Evolutionary conservation across 2,329 filamentous ascomycete genomes (phyloP).

Genomic region (Fusarium xyrophilum): DNA sequence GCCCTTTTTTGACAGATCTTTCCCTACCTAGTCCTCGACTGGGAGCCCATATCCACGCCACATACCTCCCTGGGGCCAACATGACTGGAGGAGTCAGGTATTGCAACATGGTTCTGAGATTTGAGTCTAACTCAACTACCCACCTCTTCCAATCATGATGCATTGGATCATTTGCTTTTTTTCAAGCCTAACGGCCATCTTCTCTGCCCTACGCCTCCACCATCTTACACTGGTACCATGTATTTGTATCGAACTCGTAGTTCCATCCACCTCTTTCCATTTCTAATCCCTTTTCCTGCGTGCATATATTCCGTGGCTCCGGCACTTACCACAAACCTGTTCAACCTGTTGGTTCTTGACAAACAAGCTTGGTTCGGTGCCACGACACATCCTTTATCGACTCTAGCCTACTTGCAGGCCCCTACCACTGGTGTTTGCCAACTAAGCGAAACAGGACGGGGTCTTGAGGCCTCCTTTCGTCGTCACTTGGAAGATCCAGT

Average conservation of each 20-base stretch:
- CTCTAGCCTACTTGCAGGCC: background rate
- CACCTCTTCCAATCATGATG: slow-evolving; percentile 16
- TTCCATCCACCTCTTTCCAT: background rate
- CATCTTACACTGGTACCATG: background rate
- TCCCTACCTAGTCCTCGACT: slow-evolving; percentile 7
- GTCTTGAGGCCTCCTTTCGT: background rate
- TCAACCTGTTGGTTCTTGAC: slow-evolving; percentile 8
- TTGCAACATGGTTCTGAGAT: slow-evolving; percentile 21
- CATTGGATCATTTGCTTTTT: slow-evolving; percentile 18
- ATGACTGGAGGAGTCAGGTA: slow-evolving; percentile 2
- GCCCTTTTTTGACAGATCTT: slow-evolving; percentile 24
- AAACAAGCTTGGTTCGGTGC: slow-evolving; percentile 9
- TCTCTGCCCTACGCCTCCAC: slow-evolving; percentile 8
- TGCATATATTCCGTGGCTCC: background rate
- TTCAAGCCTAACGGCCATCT: slow-evolving; percentile 6
- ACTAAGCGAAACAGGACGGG: background rate
- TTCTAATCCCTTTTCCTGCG: background rate
- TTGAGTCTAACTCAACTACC: slow-evolving; percentile 12
- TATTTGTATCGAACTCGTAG: background rate
- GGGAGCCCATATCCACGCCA: slow-evolving; percentile 36
- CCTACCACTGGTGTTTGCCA: background rate
- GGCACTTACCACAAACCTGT: slow-evolving; percentile 1
- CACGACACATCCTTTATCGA: slow-evolving; percentile 4
- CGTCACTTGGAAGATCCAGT: background rate
- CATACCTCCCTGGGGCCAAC: slow-evolving; percentile 29